Percentiles rank a stretch among this genome's conserved stretches.
Evolutionary conservation across 306 rosid genomes (phyloP).

Genomic region (Acacia confusa): DNA sequence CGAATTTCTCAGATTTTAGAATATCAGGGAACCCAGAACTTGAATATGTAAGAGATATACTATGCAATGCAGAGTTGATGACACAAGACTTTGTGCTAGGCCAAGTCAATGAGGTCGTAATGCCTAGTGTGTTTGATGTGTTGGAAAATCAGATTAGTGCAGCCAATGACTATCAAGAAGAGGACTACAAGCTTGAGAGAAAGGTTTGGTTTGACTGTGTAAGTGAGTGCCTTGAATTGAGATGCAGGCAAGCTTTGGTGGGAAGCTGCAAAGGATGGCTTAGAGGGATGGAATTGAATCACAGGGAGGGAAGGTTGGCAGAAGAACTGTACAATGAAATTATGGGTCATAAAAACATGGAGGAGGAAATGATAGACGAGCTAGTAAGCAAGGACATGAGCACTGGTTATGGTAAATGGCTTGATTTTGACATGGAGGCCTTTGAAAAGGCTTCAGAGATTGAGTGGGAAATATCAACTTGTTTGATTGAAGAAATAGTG

Average conservation of each 20-base stretch:
- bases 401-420: slow-evolving; percentile 72
- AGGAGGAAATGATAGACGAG: slow-evolving; percentile 71
- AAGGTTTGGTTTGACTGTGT: slow-evolving; percentile 69
- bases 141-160: slow-evolving; percentile 47
- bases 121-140: slow-evolving; percentile 58
- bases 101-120: slow-evolving; percentile 38
- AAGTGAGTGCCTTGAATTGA: slow-evolving; percentile 53
- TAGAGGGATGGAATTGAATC: slow-evolving; percentile 43
- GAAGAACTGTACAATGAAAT: slow-evolving; percentile 68
- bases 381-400: slow-evolving; percentile 82
- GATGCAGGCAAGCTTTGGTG: slow-evolving; percentile 41
- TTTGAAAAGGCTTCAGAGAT: slow-evolving; percentile 64
- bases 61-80: slow-evolving; percentile 52
- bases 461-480: slow-evolving; percentile 51
- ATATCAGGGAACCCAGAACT: slow-evolving; percentile 57
- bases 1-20: slow-evolving; percentile 30
- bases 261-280: slow-evolving; percentile 60
- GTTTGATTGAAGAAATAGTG: slow-evolving; percentile 64
- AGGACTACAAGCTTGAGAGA: slow-evolving; percentile 36
- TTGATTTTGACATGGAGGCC: slow-evolving; percentile 61
- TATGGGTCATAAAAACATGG: slow-evolving; percentile 54
- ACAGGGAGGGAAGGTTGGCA: slow-evolving; percentile 48
- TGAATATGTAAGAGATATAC: slow-evolving; percentile 58
- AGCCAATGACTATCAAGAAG: slow-evolving; percentile 36
- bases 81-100: slow-evolving; percentile 61